Evolutionary conservation across 805 yeast species (phyloP).

Genomic region (Candida pseudofarinosa): DNA sequence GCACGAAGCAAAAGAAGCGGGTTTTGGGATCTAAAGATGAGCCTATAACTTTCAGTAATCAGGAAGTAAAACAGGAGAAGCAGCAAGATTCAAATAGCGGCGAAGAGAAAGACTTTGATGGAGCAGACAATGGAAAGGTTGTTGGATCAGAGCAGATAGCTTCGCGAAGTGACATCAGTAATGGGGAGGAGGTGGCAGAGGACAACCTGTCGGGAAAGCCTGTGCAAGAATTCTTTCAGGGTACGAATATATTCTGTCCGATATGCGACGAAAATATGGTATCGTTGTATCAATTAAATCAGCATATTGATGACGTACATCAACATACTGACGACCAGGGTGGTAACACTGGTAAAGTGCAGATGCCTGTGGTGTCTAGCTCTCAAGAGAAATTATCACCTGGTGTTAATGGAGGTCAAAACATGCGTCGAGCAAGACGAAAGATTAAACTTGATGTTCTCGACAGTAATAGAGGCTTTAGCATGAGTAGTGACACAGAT

Average conservation of each 20-base stretch:
- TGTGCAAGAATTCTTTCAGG: not conserved
- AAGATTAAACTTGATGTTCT: conserved; percentile 47
- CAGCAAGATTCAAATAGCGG: not conserved
- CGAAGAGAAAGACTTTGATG: not conserved
- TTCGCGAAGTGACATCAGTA: not conserved
- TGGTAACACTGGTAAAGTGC: not conserved
- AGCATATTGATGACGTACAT: conserved; percentile 72
- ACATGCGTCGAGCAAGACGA: conserved; percentile 23
- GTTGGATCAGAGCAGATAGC: not conserved
- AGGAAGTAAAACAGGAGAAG: not conserved
- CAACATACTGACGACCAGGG: conserved; percentile 2
- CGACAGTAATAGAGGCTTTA: conserved; percentile 40
- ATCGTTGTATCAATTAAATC: conserved; percentile 51
- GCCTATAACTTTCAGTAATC: not conserved
- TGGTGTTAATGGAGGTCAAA: not conserved
- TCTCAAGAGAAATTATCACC: too few relatives aligned
- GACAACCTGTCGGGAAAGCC: not conserved
- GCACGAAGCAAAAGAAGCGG: not conserved
- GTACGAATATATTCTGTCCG: conserved; percentile 47
- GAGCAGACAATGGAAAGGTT: too few relatives aligned
- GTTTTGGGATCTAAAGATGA: not conserved
- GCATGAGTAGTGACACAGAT: conserved; percentile 20
- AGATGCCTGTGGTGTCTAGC: not conserved
- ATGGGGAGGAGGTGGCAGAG: not conserved
- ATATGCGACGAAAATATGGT: conserved; percentile 62